Base-by-base conservation (phyloP, 768 basidiomycete genomes). In the Leucocoprinus sp. region DNA sequence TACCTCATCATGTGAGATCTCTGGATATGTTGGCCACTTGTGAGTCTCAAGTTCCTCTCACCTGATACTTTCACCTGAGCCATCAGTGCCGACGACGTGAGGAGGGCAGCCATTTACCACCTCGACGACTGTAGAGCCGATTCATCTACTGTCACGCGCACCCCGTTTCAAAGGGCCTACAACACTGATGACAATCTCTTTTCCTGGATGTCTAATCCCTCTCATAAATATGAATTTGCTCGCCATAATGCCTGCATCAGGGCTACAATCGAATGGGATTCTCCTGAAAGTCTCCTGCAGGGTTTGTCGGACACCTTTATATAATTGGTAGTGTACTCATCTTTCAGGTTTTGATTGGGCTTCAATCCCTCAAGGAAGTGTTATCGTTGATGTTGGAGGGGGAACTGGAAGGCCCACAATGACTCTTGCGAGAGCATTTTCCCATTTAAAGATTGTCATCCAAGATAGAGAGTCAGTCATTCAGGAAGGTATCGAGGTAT, bases 351-450 rank as follows among this genome's bases (percentile, higher is more conserved):
- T 81, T 52, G 71, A 77, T 42, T 86, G 84, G 78, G 56, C 64
- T 15, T 61, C 70, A 1, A 65, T 86, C 19, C 65, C 69, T 1
- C 55, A 54, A n/a, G 72, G 73, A 9, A 71, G 78, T 18, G 55
- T 75, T 6, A 65, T 85, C 21, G 75, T 84, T 4, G 83, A 85
- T 49, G 80, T 85, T 2, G 83, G 83, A 2, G 83, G 83, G 8
- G 83, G 83, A 0, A 81, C 83, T 24, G 83, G 83, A 15, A 68
- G 67, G 12, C 64, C 67, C 1, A 63, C 60, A 42, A 58, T 70
- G 54, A 45, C 64, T 4, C 56, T 74, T 18, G 62, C 65, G 1
- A 62, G 62, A 17, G 63, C 63, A 4, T 68, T 64, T 50, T 66
- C 58, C 9, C 52, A 51, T 6, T 55, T 77, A 49, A 67, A 67